phyloP scores from a whole-genome alignment of 352 stramenopile genomes.

The Phytophthora pisi region DNA sequence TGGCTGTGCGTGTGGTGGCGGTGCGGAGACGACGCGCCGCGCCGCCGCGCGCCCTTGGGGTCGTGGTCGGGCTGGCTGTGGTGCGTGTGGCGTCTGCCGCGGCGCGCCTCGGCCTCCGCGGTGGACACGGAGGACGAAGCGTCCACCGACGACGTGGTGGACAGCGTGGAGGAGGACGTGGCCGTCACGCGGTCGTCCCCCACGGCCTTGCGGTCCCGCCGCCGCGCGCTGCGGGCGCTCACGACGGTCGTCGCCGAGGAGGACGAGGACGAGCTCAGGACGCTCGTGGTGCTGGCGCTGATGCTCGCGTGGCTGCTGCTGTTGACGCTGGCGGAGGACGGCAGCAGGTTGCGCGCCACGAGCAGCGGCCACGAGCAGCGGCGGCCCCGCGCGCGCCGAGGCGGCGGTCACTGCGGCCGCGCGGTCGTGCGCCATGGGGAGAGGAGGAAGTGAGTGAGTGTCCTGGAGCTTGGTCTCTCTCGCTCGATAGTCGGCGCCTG shows the following conservation, averaged over 20 bases:
- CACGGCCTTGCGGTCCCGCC: conserved; percentile 32
- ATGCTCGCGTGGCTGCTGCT: conserved; percentile 24
- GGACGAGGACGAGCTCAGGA: conserved; percentile 27
- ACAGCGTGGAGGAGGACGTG: conserved; percentile 45
- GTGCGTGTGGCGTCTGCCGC: conserved; percentile 25
- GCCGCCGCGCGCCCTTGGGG: conserved; percentile 17
- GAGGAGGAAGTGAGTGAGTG: not conserved
- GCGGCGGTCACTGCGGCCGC: conserved; percentile 22
- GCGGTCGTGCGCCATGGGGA: conserved; percentile 43
- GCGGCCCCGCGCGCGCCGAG: conserved; percentile 18
- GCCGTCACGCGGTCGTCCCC: conserved; percentile 29
- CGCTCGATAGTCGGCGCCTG: not conserved
- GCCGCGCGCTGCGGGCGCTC: conserved; percentile 9
- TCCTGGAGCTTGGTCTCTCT: not conserved
- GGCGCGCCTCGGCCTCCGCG: conserved; percentile 15
- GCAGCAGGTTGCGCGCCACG: conserved; percentile 39
- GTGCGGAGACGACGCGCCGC: conserved; percentile 18
- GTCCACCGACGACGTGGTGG: conserved; percentile 39
- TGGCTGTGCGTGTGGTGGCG: conserved; percentile 25
- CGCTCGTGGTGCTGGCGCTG: conserved; percentile 31
- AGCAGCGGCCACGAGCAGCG: conserved; percentile 38
- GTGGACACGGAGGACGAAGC: conserved; percentile 17
- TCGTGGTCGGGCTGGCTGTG: conserved; percentile 26
- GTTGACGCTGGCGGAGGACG: conserved; percentile 17
- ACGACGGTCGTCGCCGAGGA: conserved; percentile 22